A percentile compares a stretch with the other conserved stretches of the same genome.
Conservation (phyloP, 2,329 filamentous ascomycete species). For the Alternaria arborescens region DNA sequence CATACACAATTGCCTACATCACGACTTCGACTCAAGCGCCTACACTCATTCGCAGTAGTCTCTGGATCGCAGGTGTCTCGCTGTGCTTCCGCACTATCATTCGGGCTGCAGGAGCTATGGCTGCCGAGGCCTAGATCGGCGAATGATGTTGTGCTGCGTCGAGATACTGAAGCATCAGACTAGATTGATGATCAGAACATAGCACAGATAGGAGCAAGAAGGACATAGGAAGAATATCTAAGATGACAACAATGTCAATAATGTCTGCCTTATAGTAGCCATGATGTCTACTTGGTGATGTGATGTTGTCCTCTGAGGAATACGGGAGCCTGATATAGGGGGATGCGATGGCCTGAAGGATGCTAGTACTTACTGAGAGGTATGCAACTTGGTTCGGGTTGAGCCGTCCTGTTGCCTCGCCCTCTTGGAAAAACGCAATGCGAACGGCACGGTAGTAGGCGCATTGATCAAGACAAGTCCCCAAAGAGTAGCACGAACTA, state of each 20-base stretch:
- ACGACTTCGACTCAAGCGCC: conserved; percentile 34
- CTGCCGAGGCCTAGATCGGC: background rate
- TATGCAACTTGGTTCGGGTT: background rate
- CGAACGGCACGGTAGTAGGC: background rate
- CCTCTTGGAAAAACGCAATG: background rate
- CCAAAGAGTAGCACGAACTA: background rate
- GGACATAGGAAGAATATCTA: background rate
- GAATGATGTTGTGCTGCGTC: background rate
- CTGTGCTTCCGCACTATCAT: conserved; percentile 36
- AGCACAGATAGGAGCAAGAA: background rate
- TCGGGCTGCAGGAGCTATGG: conserved; percentile 34
- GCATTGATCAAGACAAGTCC: background rate
- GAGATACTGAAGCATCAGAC: background rate
- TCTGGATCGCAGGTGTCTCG: conserved; percentile 30
- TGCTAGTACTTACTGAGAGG: background rate
- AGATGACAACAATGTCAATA: conserved; percentile 1
- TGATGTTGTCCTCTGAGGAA: conserved; percentile 2
- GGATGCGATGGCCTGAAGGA: background rate
- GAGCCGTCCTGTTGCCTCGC: background rate
- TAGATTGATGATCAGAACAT: background rate
- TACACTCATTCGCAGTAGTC: conserved; percentile 26
- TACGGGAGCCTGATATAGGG: conserved; percentile 7
- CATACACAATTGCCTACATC: conserved; percentile 53
- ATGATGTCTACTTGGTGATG: background rate
- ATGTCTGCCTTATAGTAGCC: background rate